Conservation (phyloP, 2,329 filamentous ascomycete species). For the Colletotrichum incanum region DNA sequence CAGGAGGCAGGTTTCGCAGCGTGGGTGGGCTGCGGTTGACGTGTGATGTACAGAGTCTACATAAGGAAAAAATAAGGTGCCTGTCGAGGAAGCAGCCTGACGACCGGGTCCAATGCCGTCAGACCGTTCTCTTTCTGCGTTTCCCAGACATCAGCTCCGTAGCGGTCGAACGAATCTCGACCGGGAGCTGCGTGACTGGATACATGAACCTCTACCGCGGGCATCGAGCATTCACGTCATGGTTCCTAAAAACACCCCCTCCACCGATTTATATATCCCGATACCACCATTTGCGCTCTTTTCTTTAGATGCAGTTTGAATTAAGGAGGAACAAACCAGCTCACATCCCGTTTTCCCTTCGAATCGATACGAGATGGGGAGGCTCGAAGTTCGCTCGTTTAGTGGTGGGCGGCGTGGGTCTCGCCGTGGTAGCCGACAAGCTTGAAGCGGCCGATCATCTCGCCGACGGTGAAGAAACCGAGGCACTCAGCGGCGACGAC, state of each 20-base stretch:
- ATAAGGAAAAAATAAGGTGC: constrained; percentile 44
- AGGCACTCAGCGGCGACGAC: constrained; percentile 89
- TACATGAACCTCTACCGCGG: constrained; percentile 39
- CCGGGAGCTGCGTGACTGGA: constrained; percentile 13
- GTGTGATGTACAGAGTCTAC: constrained; percentile 46
- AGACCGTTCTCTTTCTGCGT: constrained; percentile 20
- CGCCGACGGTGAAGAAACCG: constrained; percentile 97
- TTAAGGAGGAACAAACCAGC: constrained; percentile 32
- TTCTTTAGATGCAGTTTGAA: constrained; percentile 41
- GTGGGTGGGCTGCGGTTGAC: constrained; percentile 33
- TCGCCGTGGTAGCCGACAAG: constrained; percentile 91
- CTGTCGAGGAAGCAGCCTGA: constrained; percentile 23
- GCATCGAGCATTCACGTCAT: constrained; percentile 39
- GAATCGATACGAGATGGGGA: constrained; percentile 17
- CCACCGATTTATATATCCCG: constrained; percentile 36
- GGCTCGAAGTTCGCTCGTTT: constrained; percentile 48
- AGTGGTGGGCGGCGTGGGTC: constrained; percentile 72
- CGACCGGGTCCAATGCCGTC: constrained; percentile 27
- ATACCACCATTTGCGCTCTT: constrained; percentile 36
- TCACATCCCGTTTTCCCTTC: constrained; percentile 2
- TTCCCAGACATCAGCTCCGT: constrained; percentile 21
- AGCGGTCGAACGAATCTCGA: constrained; percentile 2
- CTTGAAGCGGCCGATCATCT: constrained; percentile 97
- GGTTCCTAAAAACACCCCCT: constrained; percentile 31
- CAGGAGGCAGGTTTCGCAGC: constrained; percentile 41